Percentiles rank a stretch among this genome's conserved stretches.
Evolutionary conservation across 805 yeast species (phyloP).

Genomic region (Candida palmyrensis): DNA sequence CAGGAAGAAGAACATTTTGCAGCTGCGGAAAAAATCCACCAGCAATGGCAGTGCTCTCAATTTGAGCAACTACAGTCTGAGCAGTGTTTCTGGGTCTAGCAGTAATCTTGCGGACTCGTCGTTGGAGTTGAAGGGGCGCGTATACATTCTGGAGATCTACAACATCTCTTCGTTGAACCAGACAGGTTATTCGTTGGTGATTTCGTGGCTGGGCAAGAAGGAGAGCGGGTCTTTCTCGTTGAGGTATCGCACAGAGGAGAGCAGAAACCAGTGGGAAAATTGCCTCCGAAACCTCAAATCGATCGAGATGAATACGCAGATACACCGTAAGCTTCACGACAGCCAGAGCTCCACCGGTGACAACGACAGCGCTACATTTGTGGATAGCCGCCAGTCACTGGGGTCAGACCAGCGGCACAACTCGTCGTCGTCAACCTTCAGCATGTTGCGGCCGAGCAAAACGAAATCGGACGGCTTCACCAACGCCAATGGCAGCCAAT

Average conservation of each 20-base stretch:
- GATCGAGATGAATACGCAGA: conserved; percentile 34
- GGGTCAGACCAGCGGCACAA: conserved; percentile 30
- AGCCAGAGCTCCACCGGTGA: conserved; percentile 17
- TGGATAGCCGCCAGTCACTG: too few species aligned
- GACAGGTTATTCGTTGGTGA: conserved; percentile 53
- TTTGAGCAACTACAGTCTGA: neutral
- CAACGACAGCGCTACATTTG: conserved; percentile 8
- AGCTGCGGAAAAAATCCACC: conserved; percentile 46
- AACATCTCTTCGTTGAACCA: conserved; percentile 32
- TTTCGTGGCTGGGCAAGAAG: conserved; percentile 79
- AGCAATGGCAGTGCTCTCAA: conserved; percentile 34
- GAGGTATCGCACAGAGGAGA: conserved; percentile 79
- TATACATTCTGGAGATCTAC: conserved; percentile 63
- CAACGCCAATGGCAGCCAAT: too few species aligned
- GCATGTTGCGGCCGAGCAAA: conserved; percentile 30
- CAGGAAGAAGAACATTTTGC: conserved; percentile 35
- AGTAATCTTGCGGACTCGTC: conserved; percentile 31
- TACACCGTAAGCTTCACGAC: conserved; percentile 32
- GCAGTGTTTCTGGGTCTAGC: conserved; percentile 19
- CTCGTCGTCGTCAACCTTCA: conserved; percentile 38
- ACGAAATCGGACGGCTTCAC: conserved; percentile 6
- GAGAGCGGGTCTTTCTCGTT: conserved; percentile 85
- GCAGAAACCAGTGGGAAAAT: conserved; percentile 74
- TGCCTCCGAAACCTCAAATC: conserved; percentile 50
- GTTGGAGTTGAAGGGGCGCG: conserved; percentile 71